These are phyloP conservation scores for Arabidopsis suecica DNA, from an alignment of 345 rosid genomes.

Conservation along the genomic window DNA sequence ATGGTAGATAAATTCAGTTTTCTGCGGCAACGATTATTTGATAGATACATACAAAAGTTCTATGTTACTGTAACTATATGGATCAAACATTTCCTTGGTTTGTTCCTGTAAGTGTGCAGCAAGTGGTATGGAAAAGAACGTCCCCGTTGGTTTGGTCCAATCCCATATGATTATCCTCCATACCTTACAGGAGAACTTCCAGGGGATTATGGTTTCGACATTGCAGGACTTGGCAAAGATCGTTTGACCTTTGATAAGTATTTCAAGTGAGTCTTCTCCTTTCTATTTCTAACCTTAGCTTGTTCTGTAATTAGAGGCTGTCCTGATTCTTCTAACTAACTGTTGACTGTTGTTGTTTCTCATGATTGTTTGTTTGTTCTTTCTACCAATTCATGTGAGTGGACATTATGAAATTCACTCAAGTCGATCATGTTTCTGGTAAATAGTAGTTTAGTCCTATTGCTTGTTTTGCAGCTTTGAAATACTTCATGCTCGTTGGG, in stretches of 20 bases:
- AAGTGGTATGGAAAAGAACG: conserved; percentile 88
- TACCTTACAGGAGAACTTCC: conserved; percentile 84
- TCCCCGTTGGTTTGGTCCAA: conserved; percentile 97
- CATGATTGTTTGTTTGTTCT: conserved; percentile 8
- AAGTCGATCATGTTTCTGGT: not conserved
- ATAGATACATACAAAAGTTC: not conserved
- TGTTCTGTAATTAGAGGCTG: not conserved
- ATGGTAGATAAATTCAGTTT: not conserved
- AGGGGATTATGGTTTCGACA: conserved; percentile 94
- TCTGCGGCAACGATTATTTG: not conserved
- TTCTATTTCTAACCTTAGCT: not conserved
- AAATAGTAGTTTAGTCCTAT: not conserved
- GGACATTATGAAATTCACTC: not conserved
- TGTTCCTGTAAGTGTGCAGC: conserved; percentile 53
- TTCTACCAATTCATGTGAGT: not conserved
- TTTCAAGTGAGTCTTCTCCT: conserved; percentile 66
- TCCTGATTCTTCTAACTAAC: not conserved
- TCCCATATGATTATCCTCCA: conserved; percentile 74
- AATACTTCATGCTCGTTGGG: conserved; percentile 97
- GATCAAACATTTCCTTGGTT: conserved; percentile 5
- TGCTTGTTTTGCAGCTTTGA: conserved; percentile 68
- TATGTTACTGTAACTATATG: not conserved
- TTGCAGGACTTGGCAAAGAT: conserved; percentile 79
- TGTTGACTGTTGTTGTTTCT: not conserved
- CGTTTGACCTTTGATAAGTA: conserved; percentile 63